A percentile compares a stretch with the other conserved stretches of the same genome.
phyloP scores from a whole-genome alignment of 441 rosid genomes.

The Codiaeum variegatum region DNA sequence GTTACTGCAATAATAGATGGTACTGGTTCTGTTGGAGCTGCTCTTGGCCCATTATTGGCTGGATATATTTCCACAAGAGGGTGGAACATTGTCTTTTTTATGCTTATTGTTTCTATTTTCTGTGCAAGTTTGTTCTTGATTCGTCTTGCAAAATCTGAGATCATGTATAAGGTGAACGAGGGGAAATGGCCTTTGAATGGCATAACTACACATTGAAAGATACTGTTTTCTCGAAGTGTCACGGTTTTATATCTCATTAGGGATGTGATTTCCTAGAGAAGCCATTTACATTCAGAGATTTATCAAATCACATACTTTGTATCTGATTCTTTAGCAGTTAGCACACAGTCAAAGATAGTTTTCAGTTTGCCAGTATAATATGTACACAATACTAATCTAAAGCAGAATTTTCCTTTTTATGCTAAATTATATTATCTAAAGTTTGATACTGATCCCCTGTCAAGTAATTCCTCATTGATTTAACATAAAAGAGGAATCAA shows the following conservation, averaged over 20 bases:
- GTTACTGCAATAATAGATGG: conserved; percentile 90
- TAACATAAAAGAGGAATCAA: background rate
- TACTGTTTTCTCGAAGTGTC: background rate
- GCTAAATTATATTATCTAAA: background rate
- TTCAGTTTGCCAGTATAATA: background rate
- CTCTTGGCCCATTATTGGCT: conserved; percentile 63
- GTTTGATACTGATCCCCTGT: too few species aligned
- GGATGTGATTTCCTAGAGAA: conserved; percentile 9
- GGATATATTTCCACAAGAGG: conserved; percentile 77
- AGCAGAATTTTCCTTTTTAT: background rate
- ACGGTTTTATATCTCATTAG: conserved; percentile 7
- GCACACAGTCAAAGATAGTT: background rate
- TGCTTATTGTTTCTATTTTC: conserved; percentile 63
- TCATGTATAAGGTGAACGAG: conserved; percentile 34
- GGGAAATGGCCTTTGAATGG: conserved; percentile 31
- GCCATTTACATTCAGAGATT: background rate
- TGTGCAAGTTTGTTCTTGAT: conserved; percentile 59
- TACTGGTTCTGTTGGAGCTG: conserved; percentile 93
- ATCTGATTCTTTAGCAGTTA: conserved; percentile 10
- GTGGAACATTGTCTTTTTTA: conserved; percentile 78
- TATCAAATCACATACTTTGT: conserved; percentile 1
- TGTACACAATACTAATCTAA: background rate
- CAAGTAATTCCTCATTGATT: background rate
- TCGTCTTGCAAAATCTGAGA: conserved; percentile 59
- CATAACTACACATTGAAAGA: conserved; percentile 17